Conservation (phyloP, 1,284 basidiomycete genomes). For the Ganoderma meredithae region DNA sequence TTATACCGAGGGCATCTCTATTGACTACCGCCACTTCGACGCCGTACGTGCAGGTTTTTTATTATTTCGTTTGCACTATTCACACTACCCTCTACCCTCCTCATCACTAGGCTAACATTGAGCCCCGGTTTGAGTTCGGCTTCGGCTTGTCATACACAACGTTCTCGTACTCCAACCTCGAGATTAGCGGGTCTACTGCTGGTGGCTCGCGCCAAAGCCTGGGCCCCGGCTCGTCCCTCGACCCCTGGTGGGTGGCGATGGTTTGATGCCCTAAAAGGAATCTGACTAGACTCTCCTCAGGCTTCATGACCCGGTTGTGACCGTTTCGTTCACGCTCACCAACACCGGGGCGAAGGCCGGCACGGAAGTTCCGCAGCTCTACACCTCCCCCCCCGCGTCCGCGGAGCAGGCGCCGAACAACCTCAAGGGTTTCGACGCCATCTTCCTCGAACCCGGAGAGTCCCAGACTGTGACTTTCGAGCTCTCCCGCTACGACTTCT, state of each 20-base stretch:
- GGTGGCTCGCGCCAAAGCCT: constrained; percentile 40
- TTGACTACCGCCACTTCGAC: constrained; percentile 84
- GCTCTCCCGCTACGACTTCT: constrained; percentile 69
- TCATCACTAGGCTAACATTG: constrained; percentile 37
- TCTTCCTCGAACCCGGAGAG: constrained; percentile 57
- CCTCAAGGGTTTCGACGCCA: constrained; percentile 71
- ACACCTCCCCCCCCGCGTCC: constrained; percentile 63
- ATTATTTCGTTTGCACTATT: not conserved
- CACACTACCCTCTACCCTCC: constrained; percentile 8
- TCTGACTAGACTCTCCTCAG: constrained; percentile 19
- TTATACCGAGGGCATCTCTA: constrained; percentile 68
- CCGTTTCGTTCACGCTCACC: constrained; percentile 43
- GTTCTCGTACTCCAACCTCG: constrained; percentile 47
- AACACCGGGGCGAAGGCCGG: constrained; percentile 47
- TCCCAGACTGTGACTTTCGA: constrained; percentile 55
- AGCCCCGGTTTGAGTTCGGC: constrained; percentile 49
- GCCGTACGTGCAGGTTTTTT: constrained; percentile 48
- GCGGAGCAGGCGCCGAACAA: constrained; percentile 67
- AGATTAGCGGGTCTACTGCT: constrained; percentile 35
- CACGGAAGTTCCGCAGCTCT: constrained; percentile 65
- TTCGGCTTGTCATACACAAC: constrained; percentile 52
- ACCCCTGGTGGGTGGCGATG: constrained; percentile 38
- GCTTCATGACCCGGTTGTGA: constrained; percentile 43
- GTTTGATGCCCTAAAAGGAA: not conserved
- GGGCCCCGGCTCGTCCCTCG: constrained; percentile 40